These are phyloP conservation scores for Colletotrichum tabaci DNA, from an alignment of 2,329 filamentous ascomycete genomes.

Conservation along the genomic window DNA sequence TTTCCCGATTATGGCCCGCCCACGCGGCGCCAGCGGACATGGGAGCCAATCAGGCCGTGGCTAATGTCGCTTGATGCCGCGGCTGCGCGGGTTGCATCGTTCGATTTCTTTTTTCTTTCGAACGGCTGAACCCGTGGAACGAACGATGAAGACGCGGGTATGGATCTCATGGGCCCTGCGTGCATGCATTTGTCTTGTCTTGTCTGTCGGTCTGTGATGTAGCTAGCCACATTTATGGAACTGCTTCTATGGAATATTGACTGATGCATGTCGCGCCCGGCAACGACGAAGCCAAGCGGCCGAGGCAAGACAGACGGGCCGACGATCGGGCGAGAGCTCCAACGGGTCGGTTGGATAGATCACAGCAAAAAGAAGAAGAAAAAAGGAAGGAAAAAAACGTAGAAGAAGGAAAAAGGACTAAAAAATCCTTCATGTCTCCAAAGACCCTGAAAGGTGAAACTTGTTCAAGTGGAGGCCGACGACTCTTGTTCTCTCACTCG, in stretches of 20 bases:
- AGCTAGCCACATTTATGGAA: neutral
- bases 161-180: constrained; percentile 15
- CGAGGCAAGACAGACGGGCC: neutral
- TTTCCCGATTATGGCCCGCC: constrained; percentile 15
- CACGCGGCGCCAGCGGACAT: neutral
- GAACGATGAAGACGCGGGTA: neutral
- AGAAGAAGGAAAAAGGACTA: neutral
- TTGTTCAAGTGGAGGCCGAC: constrained; percentile 32
- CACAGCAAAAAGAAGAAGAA: no score
- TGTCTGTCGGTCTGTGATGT: no score
- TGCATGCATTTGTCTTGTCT: constrained; percentile 3
- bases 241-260: constrained; percentile 9
- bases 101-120: constrained; percentile 3
- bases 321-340: no score
- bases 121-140: constrained; percentile 22
- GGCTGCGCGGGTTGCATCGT: constrained; percentile 21
- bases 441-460: constrained; percentile 37
- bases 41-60: neutral
- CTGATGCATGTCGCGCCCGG: neutral
- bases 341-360: no score
- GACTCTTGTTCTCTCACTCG: neutral
- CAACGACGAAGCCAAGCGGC: neutral
- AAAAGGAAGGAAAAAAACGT: no score
- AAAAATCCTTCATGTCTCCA: constrained; percentile 5
- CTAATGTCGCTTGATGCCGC: constrained; percentile 5